Conservation (phyloP, 1,284 basidiomycete species). For the Caloboletus firmus region DNA sequence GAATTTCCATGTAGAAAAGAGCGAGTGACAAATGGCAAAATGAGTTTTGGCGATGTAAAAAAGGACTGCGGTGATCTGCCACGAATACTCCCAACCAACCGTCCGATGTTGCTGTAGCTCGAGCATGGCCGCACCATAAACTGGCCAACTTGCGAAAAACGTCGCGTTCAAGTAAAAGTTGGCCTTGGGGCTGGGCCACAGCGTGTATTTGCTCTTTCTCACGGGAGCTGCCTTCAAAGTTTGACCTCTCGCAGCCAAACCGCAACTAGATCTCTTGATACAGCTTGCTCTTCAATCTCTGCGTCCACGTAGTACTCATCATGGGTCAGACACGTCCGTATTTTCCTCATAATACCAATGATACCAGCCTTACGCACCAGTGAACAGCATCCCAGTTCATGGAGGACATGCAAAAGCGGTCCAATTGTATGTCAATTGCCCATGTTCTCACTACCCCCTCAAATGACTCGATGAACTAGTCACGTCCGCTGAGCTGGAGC, state of each 20-base stretch:
- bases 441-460: neutral
- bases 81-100: neutral
- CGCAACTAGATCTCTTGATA: neutral
- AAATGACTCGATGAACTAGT: conserved; percentile 49
- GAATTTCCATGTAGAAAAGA: conserved; percentile 31
- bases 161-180: neutral
- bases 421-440: conserved; percentile 72
- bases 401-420: conserved; percentile 90
- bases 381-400: conserved; percentile 82
- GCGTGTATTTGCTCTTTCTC: conserved; percentile 16
- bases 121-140: conserved; percentile 27
- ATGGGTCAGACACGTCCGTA: conserved; percentile 80
- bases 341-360: neutral
- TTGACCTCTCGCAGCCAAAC: too few relatives aligned
- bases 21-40: conserved; percentile 11
- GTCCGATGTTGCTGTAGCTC: conserved; percentile 3
- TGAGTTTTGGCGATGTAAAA: conserved; percentile 8
- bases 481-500: conserved; percentile 87
- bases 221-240: conserved; percentile 12
- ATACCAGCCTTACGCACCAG: conserved; percentile 5
- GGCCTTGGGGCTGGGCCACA: neutral
- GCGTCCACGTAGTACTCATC: conserved; percentile 20
- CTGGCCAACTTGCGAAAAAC: neutral
- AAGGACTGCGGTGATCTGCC: conserved; percentile 1
- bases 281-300: neutral